phyloP scores from a whole-genome alignment of 2,329 filamentous ascomycete genomes.

The Saccharata proteae region DNA sequence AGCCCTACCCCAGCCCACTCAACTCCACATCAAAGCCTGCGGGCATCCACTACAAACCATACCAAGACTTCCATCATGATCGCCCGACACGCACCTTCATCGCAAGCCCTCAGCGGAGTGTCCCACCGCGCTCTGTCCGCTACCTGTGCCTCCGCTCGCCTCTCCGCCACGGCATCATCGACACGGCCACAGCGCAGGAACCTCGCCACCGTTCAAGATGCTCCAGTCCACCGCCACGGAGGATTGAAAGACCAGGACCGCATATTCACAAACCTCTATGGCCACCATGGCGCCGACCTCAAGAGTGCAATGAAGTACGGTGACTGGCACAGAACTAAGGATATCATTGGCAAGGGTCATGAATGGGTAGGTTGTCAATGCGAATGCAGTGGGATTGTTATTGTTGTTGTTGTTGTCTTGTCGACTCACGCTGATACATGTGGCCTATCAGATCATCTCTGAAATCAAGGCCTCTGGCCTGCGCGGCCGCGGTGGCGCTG shows the following conservation, averaged over 20 bases:
- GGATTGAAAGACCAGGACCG: constrained; percentile 92
- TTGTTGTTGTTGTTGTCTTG: neutral
- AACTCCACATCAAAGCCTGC: constrained; percentile 3
- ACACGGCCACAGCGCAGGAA: constrained; percentile 46
- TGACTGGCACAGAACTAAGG: constrained; percentile 99
- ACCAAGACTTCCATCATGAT: constrained; percentile 22
- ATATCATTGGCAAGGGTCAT: constrained; percentile 92
- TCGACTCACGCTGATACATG: constrained; percentile 13
- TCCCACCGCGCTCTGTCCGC: constrained; percentile 30
- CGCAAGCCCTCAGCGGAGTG: constrained; percentile 27
- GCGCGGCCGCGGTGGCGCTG: constrained; percentile 89
- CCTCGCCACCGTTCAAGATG: constrained; percentile 48
- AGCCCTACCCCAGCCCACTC: constrained; percentile 12
- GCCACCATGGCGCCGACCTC: constrained; percentile 79
- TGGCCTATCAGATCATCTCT: constrained; percentile 60
- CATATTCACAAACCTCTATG: constrained; percentile 98
- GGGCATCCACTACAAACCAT: constrained; percentile 7
- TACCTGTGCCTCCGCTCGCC: constrained; percentile 24
- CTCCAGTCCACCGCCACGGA: constrained; percentile 58
- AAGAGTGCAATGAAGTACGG: constrained; percentile 96
- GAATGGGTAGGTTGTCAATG: constrained; percentile 58
- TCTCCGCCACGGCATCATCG: constrained; percentile 28
- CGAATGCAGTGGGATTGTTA: constrained; percentile 3
- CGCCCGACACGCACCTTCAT: constrained; percentile 26
- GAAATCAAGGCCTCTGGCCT: constrained; percentile 96